These are phyloP conservation scores for Lachnellula willkommii DNA, from an alignment of 2,329 filamentous ascomycete genomes.

Conservation along the genomic window DNA sequence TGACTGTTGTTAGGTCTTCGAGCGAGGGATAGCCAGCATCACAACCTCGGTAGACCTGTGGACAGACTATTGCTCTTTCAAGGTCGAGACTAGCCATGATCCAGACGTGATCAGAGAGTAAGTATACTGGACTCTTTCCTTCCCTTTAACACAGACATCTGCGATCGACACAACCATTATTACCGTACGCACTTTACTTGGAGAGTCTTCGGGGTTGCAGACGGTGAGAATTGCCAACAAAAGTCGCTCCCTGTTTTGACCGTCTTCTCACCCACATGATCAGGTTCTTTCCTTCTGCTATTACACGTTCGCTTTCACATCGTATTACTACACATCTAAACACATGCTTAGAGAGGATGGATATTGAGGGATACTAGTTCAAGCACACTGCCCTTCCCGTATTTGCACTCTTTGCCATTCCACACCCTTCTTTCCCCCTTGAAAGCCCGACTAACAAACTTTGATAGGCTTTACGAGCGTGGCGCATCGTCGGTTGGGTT, in stretches of 20 bases:
- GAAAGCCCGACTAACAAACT: constrained; percentile 19
- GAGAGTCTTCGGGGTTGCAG: constrained; percentile 42
- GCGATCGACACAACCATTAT: constrained; percentile 33
- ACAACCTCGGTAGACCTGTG: constrained; percentile 92
- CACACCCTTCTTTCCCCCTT: constrained; percentile 21
- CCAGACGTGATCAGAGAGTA: constrained; percentile 98
- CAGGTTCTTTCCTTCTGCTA: constrained; percentile 53
- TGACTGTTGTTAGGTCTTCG: constrained; percentile 66
- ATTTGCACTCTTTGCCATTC: constrained; percentile 51
- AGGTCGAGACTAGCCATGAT: constrained; percentile 95
- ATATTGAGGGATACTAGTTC: constrained; percentile 45
- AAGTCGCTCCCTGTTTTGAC: constrained; percentile 50
- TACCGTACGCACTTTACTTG: constrained; percentile 19
- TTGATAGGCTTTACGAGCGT: constrained; percentile 79
- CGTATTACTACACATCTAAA: constrained; percentile 33
- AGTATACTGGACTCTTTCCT: constrained; percentile 69
- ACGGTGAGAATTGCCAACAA: constrained; percentile 70
- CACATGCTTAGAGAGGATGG: constrained; percentile 36
- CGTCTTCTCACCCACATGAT: constrained; percentile 59
- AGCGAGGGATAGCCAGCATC: constrained; percentile 89
- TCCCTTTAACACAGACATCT: constrained; percentile 53
- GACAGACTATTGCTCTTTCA: constrained; percentile 97
- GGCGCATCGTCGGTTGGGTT: constrained; percentile 79
- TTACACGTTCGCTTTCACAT: constrained; percentile 40
- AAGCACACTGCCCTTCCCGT: constrained; percentile 54